These are phyloP conservation scores for Cercospora nicotianae DNA, from an alignment of 2,329 filamentous ascomycete species.

Conservation along the genomic window DNA sequence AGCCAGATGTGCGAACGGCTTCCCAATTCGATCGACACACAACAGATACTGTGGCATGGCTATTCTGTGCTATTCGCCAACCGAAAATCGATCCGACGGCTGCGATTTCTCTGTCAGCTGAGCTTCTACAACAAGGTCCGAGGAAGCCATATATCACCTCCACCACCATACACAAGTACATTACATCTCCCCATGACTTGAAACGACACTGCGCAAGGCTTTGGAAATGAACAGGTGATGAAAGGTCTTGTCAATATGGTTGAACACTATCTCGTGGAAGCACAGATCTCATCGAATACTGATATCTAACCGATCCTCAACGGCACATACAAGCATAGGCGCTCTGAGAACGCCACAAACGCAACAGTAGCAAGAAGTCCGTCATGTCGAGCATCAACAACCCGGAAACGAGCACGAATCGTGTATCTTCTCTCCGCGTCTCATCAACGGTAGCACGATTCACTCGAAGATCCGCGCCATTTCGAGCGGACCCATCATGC, in stretches of 20 bases:
- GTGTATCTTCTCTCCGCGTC: neutral
- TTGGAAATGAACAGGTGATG: neutral
- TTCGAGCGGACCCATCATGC: neutral
- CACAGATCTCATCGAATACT: neutral
- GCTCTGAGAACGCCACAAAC: neutral
- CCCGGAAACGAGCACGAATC: neutral
- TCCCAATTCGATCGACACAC: slow-evolving; percentile 32
- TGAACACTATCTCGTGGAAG: neutral
- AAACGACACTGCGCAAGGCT: neutral
- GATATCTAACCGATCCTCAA: neutral
- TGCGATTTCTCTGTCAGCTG: neutral
- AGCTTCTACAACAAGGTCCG: neutral
- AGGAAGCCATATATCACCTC: slow-evolving; percentile 16
- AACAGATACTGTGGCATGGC: slow-evolving; percentile 25
- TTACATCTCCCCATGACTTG: slow-evolving; percentile 11
- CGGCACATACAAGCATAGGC: neutral
- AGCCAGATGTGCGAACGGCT: slow-evolving; percentile 20
- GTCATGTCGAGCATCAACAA: neutral
- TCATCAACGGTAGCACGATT: neutral
- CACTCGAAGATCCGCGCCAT: neutral
- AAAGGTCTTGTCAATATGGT: neutral
- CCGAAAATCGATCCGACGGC: slow-evolving; percentile 32
- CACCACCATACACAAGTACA: slow-evolving; percentile 24
- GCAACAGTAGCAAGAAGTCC: neutral
- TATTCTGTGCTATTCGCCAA: slow-evolving; percentile 31